A percentile compares a stretch with the other conserved stretches of the same genome.
Conservation (phyloP, 805 yeast species). For the Yarrowia sp. region DNA sequence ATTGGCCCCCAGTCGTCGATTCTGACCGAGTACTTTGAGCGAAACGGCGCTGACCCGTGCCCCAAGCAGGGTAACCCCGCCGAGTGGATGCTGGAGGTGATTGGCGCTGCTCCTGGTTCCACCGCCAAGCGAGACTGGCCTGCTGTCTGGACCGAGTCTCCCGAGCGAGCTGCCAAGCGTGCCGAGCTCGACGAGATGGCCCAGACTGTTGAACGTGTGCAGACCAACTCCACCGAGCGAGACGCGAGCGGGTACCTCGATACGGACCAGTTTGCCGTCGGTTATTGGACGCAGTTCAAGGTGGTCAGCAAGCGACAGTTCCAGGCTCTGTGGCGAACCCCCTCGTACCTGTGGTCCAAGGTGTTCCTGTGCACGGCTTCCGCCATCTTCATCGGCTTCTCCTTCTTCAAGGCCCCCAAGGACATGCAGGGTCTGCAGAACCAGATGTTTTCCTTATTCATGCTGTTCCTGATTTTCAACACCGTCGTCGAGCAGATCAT, state of each 20-base stretch:
- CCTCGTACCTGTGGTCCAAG: slow-evolving; percentile 65
- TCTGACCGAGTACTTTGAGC: slow-evolving; percentile 70
- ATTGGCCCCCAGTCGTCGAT: slow-evolving; percentile 65
- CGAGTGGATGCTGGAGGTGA: slow-evolving; percentile 84
- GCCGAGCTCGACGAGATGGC: slow-evolving; percentile 31
- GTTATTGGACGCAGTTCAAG: slow-evolving; percentile 53
- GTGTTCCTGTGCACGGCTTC: slow-evolving; percentile 59
- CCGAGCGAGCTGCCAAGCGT: slow-evolving; percentile 24
- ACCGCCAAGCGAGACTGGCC: slow-evolving; percentile 51
- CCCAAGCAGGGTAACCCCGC: slow-evolving; percentile 79
- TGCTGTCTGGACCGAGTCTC: slow-evolving; percentile 77
- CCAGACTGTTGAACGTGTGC: background rate
- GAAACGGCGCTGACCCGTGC: slow-evolving; percentile 66
- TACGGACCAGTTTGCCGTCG: slow-evolving; percentile 56
- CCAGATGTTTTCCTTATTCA: slow-evolving; percentile 79
- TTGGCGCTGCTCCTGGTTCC: slow-evolving; percentile 51
- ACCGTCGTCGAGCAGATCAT: slow-evolving; percentile 68
- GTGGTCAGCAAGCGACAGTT: slow-evolving; percentile 60
- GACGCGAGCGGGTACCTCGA: slow-evolving; percentile 30
- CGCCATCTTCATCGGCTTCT: slow-evolving; percentile 69
- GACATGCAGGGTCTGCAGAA: slow-evolving; percentile 77
- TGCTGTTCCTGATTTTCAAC: slow-evolving; percentile 64
- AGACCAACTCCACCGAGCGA: slow-evolving; percentile 7
- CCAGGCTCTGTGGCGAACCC: slow-evolving; percentile 72
- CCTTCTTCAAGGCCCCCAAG: slow-evolving; percentile 68